These are phyloP conservation scores for Peniophora sp. DNA, from an alignment of 1,284 basidiomycete species.

Conservation along the genomic window DNA sequence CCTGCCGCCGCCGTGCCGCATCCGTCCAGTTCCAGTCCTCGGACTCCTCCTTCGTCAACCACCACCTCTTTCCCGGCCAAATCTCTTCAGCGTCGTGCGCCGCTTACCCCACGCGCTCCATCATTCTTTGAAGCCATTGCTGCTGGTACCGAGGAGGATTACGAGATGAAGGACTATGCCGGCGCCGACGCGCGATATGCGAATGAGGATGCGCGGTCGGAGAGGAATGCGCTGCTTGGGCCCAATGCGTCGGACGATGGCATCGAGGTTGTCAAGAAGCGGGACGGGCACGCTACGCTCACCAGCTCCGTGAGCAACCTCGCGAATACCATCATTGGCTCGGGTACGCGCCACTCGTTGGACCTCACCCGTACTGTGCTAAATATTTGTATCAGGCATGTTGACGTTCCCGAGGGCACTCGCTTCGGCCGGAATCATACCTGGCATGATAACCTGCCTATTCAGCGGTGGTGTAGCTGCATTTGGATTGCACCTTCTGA, in stretches of 20 bases:
- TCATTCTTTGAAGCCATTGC: not conserved
- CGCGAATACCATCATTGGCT: conserved; percentile 84
- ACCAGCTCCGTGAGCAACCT: conserved; percentile 69
- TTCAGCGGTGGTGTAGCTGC: conserved; percentile 76
- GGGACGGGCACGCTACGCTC: conserved; percentile 60
- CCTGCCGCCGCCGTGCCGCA: too few species aligned
- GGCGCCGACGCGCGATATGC: not conserved
- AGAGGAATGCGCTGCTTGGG: conserved; percentile 10
- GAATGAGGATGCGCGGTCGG: conserved; percentile 1
- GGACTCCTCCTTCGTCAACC: too few species aligned
- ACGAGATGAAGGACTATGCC: not conserved
- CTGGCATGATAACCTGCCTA: conserved; percentile 84
- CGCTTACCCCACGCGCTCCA: conserved; percentile 4
- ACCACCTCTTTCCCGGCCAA: too few species aligned
- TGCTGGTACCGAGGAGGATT: not conserved
- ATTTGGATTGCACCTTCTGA: conserved; percentile 88
- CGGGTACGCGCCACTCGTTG: conserved; percentile 41
- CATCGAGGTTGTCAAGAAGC: conserved; percentile 20
- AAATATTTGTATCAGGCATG: conserved; percentile 1
- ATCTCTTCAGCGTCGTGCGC: not conserved
- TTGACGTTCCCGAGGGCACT: conserved; percentile 38
- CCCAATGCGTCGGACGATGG: conserved; percentile 37
- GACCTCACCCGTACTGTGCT: not conserved
- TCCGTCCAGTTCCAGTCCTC: too few species aligned
- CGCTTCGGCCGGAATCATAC: conserved; percentile 79